Percentiles rank a stretch among this genome's conserved stretches.
Conservation (phyloP, 2,329 filamentous ascomycete genomes). For the Phoma sp. region DNA sequence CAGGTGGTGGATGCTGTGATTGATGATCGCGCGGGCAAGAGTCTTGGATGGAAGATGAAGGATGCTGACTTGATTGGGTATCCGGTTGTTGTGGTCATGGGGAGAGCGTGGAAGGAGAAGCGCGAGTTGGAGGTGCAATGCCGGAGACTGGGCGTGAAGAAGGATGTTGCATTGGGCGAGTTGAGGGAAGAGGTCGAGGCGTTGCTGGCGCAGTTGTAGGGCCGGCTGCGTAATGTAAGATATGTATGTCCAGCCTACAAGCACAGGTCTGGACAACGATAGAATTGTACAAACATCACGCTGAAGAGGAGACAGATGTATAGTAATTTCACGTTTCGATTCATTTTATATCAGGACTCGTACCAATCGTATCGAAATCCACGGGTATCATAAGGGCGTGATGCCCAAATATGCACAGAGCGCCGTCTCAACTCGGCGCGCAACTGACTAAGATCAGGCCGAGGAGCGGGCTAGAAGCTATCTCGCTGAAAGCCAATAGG, state of each 20-base stretch:
- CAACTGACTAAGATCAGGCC: conserved; percentile 10
- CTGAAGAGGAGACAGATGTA: background rate
- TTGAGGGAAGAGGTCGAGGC: conserved; percentile 53
- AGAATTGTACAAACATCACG: background rate
- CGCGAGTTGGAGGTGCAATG: conserved; percentile 76
- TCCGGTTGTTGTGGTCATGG: conserved; percentile 80
- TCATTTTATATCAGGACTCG: conserved; percentile 26
- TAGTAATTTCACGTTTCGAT: conserved; percentile 25
- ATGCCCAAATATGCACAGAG: conserved; percentile 29
- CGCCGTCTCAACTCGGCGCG: conserved; percentile 9
- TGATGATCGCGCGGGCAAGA: conserved; percentile 56
- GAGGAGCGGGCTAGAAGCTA: conserved; percentile 12
- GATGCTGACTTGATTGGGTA: conserved; percentile 92
- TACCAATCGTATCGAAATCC: conserved; percentile 19
- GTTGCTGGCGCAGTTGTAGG: conserved; percentile 29
- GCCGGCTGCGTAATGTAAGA: too few relatives aligned
- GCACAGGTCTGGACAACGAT: background rate
- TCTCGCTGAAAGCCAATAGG: background rate
- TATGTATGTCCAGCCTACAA: too few relatives aligned
- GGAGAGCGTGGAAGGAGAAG: conserved; percentile 50
- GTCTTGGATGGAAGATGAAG: conserved; percentile 82
- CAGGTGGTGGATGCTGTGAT: conserved; percentile 34
- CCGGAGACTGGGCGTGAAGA: conserved; percentile 67
- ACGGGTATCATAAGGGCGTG: conserved; percentile 31
- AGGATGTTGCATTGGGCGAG: conserved; percentile 61